A percentile compares a stretch with the other conserved stretches of the same genome.
These are phyloP conservation scores for Triticum dicoccoides DNA, from an alignment of 176 grass and related monocot genomes.

Conservation along the genomic window DNA sequence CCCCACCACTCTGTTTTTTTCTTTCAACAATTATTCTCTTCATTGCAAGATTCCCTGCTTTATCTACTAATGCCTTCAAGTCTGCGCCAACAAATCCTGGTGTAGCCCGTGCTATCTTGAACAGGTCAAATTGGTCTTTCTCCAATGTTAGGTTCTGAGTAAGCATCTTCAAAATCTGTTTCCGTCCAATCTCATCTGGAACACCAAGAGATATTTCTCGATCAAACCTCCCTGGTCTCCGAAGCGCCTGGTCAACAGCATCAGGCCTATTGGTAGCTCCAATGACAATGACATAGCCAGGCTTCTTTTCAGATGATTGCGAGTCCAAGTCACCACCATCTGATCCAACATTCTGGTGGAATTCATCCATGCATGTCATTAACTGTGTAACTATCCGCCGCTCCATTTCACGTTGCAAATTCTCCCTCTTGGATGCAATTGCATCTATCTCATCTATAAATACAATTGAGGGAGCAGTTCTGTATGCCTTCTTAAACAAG, in stretches of 20 bases:
- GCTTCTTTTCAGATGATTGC: slow-evolving; percentile 66
- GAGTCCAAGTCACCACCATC: slow-evolving; percentile 28
- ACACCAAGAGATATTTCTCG: slow-evolving; percentile 80
- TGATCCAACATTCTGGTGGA: slow-evolving; percentile 52
- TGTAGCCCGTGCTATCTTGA: slow-evolving; percentile 86
- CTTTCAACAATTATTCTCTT: slow-evolving; percentile 80
- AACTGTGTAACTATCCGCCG: slow-evolving; percentile 86
- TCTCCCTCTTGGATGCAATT: slow-evolving; percentile 98
- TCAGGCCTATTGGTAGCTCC: slow-evolving; percentile 97
- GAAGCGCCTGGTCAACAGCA: slow-evolving; percentile 86
- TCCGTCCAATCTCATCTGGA: slow-evolving; percentile 82
- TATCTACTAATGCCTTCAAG: slow-evolving; percentile 76
- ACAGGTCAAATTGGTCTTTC: slow-evolving; percentile 73
- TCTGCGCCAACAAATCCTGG: slow-evolving; percentile 97
- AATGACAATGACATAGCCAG: slow-evolving; percentile 94
- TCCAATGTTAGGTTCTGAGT: slow-evolving; percentile 67
- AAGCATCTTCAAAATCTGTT: slow-evolving; percentile 75
- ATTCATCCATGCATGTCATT: slow-evolving; percentile 98
- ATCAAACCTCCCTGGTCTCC: slow-evolving; percentile 92
- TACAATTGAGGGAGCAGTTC: slow-evolving; percentile 93
- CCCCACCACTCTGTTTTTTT: slow-evolving; percentile 34
- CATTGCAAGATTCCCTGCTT: slow-evolving; percentile 97
- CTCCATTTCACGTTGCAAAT: slow-evolving; percentile 85
- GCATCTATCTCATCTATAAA: slow-evolving; percentile 98
- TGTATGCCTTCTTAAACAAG: slow-evolving; percentile 86